phyloP scores from a whole-genome alignment of 2,329 filamentous ascomycete species.

The Fusarium pininemorale region DNA sequence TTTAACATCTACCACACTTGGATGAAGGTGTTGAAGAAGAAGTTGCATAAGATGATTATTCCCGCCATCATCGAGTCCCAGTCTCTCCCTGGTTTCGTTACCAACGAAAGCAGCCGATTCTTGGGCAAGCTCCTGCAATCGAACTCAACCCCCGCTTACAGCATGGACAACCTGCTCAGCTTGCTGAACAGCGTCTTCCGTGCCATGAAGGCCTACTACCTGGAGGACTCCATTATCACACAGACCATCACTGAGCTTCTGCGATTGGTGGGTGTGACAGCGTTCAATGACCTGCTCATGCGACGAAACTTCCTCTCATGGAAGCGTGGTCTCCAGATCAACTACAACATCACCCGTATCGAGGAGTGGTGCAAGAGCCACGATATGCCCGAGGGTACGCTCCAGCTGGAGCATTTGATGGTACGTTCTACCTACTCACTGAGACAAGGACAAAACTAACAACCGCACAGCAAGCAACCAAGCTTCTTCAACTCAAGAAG shows the following conservation, averaged over 20 bases:
- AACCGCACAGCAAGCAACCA: constrained; percentile 83
- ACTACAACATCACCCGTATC: constrained; percentile 99
- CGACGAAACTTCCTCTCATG: constrained; percentile 97
- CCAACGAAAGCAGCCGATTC: constrained; percentile 98
- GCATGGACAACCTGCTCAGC: constrained; percentile 98
- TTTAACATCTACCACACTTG: constrained; percentile 99
- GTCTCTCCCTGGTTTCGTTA: constrained; percentile 97
- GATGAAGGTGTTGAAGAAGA: constrained; percentile 99
- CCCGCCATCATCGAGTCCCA: constrained; percentile 99
- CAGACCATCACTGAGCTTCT: constrained; percentile 96
- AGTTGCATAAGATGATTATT: constrained; percentile 99
- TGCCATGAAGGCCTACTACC: constrained; percentile 98
- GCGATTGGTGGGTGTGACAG: constrained; percentile 92
- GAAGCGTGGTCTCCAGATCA: constrained; percentile 99
- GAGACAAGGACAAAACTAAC: constrained; percentile 39
- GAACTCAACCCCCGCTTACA: constrained; percentile 93
- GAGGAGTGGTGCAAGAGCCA: constrained; percentile 99
- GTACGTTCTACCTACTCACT: constrained; percentile 55
- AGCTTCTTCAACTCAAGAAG: constrained; percentile 98
- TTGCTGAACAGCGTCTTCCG: constrained; percentile 97
- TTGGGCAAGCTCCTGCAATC: constrained; percentile 94
- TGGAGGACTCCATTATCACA: constrained; percentile 94
- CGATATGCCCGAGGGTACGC: constrained; percentile 97
- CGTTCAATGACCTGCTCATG: constrained; percentile 98
- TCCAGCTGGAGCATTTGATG: constrained; percentile 98